Evolutionary conservation across 2,329 filamentous ascomycete genomes (phyloP).

Genomic region (Chaetoscypha palmicola): DNA sequence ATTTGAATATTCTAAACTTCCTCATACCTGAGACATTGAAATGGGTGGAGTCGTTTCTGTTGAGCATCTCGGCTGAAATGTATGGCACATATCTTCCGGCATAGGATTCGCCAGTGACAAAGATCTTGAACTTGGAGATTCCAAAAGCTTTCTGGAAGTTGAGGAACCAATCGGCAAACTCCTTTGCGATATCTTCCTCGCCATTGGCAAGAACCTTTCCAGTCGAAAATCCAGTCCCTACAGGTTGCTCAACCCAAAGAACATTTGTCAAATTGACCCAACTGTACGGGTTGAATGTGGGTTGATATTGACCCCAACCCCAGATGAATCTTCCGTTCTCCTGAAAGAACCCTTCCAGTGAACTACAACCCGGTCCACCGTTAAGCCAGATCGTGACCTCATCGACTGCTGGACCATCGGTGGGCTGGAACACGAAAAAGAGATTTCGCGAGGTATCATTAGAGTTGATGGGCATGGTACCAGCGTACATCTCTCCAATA

Average conservation of each 20-base stretch:
- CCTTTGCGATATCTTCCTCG: constrained; percentile 38
- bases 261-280: constrained; percentile 37
- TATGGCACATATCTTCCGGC: constrained; percentile 49
- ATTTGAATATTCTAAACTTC: neutral
- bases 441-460: constrained; percentile 37
- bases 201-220: constrained; percentile 30
- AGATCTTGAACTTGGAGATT: constrained; percentile 46
- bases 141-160: constrained; percentile 49
- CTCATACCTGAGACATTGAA: constrained; percentile 47
- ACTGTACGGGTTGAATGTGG: constrained; percentile 25
- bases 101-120: constrained; percentile 48
- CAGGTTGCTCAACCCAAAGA: constrained; percentile 42
- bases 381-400: constrained; percentile 45
- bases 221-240: constrained; percentile 28
- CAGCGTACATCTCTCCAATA: constrained; percentile 25
- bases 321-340: constrained; percentile 33
- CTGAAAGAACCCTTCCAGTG: constrained; percentile 31
- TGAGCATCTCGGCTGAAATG: constrained; percentile 47
- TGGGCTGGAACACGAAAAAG: constrained; percentile 48
- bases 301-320: constrained; percentile 25
- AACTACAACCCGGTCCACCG: constrained; percentile 44
- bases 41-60: constrained; percentile 39
- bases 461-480: constrained; percentile 43
- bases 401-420: constrained; percentile 36
- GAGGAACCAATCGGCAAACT: constrained; percentile 45